Base-by-base conservation (phyloP, 306 rosid species). In the Urtica urens region DNA sequence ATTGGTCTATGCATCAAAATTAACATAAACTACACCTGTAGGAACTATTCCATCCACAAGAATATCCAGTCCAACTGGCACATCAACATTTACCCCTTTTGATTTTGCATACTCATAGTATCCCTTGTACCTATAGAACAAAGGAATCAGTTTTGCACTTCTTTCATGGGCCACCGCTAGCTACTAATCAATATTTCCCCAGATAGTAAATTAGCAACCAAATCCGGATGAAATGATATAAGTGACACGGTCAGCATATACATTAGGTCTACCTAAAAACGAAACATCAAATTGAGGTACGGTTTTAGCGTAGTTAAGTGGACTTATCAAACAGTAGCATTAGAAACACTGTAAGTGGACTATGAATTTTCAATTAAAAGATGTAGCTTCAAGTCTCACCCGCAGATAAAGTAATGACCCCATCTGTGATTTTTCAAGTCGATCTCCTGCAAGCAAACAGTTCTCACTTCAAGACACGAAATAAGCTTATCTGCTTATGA, bases 331-430 rank as follows among this genome's bases (percentile, higher is more conserved):
- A n/a, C n/a, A n/a, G n/a, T n/a, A n/a, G n/a, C n/a, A n/a, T n/a
- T n/a, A n/a, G n/a, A n/a, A n/a, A n/a, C n/a, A n/a, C n/a, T n/a
- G n/a, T n/a, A n/a, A n/a, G n/a, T n/a, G n/a, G n/a, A n/a, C n/a
- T n/a, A n/a, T n/a, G n/a, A n/a, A n/a, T n/a, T n/a, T n/a, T 24
- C 1, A 31, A 30, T 20, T 28, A 30, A 21, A 55, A 52, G 52
- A 46, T 12, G 51, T 40, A 47, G 38, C 29, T 22, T 66, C 20
- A 35, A 23, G 54, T 51, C 94, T 74, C 64, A 90, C 99, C 86
- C 99, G 53, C 99, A 90, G 44, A 90, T 74, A 68, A 90, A 90
- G 67, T 90, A 90, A 69, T 90, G 95, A 6, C 95, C 99, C 99
- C 99, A 90, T 63, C 68, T 82, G 75, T 82, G 99, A 64, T 90